Conservation (phyloP, 306 rosid genomes). For the Inga oerstediana region DNA sequence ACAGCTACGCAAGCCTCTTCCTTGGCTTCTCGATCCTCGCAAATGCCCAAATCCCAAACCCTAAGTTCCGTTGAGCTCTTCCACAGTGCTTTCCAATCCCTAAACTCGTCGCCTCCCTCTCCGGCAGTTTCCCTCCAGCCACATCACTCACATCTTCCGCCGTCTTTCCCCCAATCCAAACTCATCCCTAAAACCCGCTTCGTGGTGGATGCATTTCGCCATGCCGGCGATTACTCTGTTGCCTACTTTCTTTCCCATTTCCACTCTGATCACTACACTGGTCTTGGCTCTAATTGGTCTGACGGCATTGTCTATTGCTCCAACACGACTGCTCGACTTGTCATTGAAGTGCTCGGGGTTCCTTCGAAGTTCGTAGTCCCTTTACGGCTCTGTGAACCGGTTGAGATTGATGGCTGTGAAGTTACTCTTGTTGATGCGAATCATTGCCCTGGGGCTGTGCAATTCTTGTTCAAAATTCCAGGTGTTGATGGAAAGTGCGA, state of each 20-base stretch:
- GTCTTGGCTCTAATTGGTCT: conserved; percentile 74
- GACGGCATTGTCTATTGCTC: conserved; percentile 81
- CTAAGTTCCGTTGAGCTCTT: conserved; percentile 54
- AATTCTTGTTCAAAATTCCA: conserved; percentile 68
- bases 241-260: conserved; percentile 93
- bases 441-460: conserved; percentile 92
- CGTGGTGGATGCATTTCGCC: conserved; percentile 76
- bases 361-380: conserved; percentile 51
- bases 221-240: conserved; percentile 56
- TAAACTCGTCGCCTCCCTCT: background rate
- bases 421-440: conserved; percentile 73
- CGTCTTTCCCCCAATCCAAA: conserved; percentile 66
- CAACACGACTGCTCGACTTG: conserved; percentile 58
- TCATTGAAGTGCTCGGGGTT: conserved; percentile 52
- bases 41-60: conserved; percentile 37
- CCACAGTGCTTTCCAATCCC: conserved; percentile 54
- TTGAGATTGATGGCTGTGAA: conserved; percentile 57
- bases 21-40: conserved; percentile 43
- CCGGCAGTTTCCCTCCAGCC: background rate
- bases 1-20: background rate
- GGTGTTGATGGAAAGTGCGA: conserved; percentile 24
- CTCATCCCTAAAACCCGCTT: conserved; percentile 84
- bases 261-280: conserved; percentile 90
- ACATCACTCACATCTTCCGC: conserved; percentile 36
- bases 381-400: conserved; percentile 48